Conservation (phyloP, 2,329 filamentous ascomycete species). For the Whalleya microplaca region DNA sequence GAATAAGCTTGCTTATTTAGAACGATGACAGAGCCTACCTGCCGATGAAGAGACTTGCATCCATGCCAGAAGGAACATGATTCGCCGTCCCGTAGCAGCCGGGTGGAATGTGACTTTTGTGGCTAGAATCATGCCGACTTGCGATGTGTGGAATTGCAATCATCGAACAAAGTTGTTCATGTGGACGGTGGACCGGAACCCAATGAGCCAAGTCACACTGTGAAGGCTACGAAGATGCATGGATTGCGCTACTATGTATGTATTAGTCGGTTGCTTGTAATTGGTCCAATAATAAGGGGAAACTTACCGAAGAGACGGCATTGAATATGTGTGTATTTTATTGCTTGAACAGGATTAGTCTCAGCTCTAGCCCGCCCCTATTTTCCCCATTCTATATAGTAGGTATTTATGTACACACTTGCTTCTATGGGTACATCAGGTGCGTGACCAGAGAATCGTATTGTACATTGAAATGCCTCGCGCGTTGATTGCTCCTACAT, state of each 20-base stretch:
- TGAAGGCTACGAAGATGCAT: slow-evolving; percentile 3
- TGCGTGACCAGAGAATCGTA: too few species aligned
- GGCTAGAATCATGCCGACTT: slow-evolving; percentile 13
- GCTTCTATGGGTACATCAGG: too few species aligned
- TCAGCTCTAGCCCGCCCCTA: background rate
- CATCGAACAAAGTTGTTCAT: slow-evolving; percentile 4
- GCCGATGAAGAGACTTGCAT: slow-evolving; percentile 7
- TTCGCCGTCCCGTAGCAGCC: slow-evolving; percentile 19
- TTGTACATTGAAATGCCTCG: too few species aligned
- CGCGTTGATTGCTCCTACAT: too few species aligned
- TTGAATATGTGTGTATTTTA: background rate
- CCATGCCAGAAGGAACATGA: slow-evolving; percentile 5
- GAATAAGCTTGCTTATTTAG: background rate
- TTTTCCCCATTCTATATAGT: too few species aligned
- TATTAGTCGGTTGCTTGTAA: background rate
- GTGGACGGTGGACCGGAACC: slow-evolving; percentile 10
- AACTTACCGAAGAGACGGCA: background rate
- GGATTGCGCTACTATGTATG: background rate
- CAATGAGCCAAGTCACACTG: slow-evolving; percentile 10
- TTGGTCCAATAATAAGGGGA: background rate
- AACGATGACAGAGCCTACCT: background rate
- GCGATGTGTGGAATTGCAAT: slow-evolving; percentile 7
- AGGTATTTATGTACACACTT: too few species aligned
- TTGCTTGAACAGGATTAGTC: background rate
- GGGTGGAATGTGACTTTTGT: slow-evolving; percentile 20